Conservation (phyloP, 148 eudicot species). For the Rhododendron simsii region DNA sequence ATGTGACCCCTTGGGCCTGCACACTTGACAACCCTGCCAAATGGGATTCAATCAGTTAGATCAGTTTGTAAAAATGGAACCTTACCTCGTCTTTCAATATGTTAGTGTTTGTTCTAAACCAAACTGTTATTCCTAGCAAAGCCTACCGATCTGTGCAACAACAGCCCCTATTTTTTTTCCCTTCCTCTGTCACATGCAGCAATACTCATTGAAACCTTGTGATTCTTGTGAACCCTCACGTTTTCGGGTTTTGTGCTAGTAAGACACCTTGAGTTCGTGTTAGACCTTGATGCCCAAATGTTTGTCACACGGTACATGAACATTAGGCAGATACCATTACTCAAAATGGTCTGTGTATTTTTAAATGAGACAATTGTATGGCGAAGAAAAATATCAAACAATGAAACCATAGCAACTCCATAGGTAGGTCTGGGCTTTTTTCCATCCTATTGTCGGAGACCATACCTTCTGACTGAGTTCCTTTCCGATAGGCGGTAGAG, state of each 20-base stretch:
- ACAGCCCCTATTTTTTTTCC: not conserved
- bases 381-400: not conserved
- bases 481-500: not conserved
- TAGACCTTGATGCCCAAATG: not conserved
- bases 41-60: constrained; percentile 8
- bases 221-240: not conserved
- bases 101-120: not conserved
- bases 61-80: not conserved
- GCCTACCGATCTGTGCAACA: not conserved
- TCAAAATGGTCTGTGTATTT: not conserved
- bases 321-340: not conserved
- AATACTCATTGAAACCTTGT: not conserved
- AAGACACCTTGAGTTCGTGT: not conserved
- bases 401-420: not conserved
- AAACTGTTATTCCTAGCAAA: not conserved
- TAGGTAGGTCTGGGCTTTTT: not conserved
- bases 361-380: not conserved
- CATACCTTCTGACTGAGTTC: not conserved
- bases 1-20: constrained; percentile 89
- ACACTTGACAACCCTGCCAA: constrained; percentile 82
- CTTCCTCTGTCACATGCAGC: not conserved
- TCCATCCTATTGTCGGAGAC: not conserved
- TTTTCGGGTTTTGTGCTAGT: not conserved
- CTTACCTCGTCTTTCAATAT: not conserved
- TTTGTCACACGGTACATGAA: not conserved